phyloP scores from a whole-genome alignment of 805 yeast species.

The Ogataea henricii region DNA sequence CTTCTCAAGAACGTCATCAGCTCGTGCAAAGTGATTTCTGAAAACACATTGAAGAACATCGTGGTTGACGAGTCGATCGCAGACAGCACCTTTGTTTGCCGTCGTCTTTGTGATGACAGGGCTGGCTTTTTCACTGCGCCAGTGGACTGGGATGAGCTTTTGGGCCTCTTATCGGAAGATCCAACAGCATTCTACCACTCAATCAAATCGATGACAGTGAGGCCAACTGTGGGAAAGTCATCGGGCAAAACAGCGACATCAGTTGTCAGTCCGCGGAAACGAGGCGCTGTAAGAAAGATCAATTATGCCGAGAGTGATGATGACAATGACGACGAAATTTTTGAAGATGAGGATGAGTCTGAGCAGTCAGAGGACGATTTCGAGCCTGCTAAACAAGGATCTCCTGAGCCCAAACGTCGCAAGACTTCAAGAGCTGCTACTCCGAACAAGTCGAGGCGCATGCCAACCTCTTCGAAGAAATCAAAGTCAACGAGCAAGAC shows the following conservation, averaged over 20 bases:
- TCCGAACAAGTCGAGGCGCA: constrained; percentile 6
- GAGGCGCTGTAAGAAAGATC: constrained; percentile 16
- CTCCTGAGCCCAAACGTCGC: not conserved
- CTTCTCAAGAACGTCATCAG: constrained; percentile 44
- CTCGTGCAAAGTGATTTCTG: constrained; percentile 46
- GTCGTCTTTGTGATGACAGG: constrained; percentile 43
- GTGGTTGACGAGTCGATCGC: constrained; percentile 39
- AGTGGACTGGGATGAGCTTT: constrained; percentile 43
- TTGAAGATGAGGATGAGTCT: constrained; percentile 1
- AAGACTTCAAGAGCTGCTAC: not conserved
- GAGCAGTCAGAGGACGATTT: constrained; percentile 3
- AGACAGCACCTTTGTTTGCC: constrained; percentile 40
- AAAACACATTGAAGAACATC: constrained; percentile 36
- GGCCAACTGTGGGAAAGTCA: constrained; percentile 22
- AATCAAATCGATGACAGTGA: constrained; percentile 34
- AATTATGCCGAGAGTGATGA: constrained; percentile 16
- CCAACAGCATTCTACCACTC: constrained; percentile 35
- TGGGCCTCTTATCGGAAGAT: constrained; percentile 27
- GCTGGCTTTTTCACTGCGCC: constrained; percentile 37
- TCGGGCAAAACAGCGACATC: constrained; percentile 1
- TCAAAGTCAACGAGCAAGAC: constrained; percentile 9
- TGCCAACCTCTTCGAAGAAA: constrained; percentile 7
- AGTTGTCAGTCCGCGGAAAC: constrained; percentile 11
- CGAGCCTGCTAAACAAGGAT: not conserved
- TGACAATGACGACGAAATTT: constrained; percentile 3